phyloP scores from a whole-genome alignment of 2,329 filamentous ascomycete species.

The Fusarium sp. region DNA sequence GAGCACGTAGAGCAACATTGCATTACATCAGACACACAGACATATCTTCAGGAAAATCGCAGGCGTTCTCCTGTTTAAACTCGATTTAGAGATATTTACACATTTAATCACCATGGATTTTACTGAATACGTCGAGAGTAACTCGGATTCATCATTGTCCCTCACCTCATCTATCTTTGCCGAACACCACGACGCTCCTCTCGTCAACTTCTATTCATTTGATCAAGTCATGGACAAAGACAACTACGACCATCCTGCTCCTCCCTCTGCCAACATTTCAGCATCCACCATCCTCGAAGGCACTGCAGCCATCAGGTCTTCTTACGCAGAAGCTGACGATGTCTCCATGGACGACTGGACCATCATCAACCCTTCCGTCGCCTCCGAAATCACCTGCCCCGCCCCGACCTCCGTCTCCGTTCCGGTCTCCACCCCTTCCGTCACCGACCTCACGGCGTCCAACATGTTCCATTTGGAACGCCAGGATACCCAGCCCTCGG shows the following conservation, averaged over 20 bases:
- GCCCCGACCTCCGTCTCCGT: slow-evolving; percentile 28
- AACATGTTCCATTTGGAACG: slow-evolving; percentile 23
- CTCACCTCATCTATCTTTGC: slow-evolving; percentile 27
- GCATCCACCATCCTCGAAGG: slow-evolving; percentile 25
- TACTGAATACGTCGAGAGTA: slow-evolving; percentile 14
- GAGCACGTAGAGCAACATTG: slow-evolving; percentile 10
- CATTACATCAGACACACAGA: slow-evolving; percentile 3
- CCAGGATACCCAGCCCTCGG: slow-evolving; percentile 24
- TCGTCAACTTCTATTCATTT: slow-evolving; percentile 4
- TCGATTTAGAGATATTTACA: neutral
- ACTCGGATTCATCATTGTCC: slow-evolving; percentile 16
- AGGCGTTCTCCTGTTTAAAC: neutral
- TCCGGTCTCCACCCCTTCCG: slow-evolving; percentile 5
- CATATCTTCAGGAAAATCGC: neutral
- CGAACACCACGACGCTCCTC: slow-evolving; percentile 17
- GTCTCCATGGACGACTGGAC: slow-evolving; percentile 34
- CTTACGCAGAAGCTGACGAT: slow-evolving; percentile 16
- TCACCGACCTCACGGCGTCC: slow-evolving; percentile 28
- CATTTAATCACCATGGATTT: slow-evolving; percentile 3
- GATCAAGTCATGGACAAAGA: slow-evolving; percentile 1
- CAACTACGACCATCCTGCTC: slow-evolving; percentile 13
- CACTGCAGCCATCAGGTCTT: slow-evolving; percentile 14
- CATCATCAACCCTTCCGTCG: slow-evolving; percentile 15
- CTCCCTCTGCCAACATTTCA: slow-evolving; percentile 21
- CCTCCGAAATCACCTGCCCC: slow-evolving; percentile 37